Base-by-base conservation (phyloP, 768 basidiomycete genomes). In the Tylopilus felleus region DNA sequence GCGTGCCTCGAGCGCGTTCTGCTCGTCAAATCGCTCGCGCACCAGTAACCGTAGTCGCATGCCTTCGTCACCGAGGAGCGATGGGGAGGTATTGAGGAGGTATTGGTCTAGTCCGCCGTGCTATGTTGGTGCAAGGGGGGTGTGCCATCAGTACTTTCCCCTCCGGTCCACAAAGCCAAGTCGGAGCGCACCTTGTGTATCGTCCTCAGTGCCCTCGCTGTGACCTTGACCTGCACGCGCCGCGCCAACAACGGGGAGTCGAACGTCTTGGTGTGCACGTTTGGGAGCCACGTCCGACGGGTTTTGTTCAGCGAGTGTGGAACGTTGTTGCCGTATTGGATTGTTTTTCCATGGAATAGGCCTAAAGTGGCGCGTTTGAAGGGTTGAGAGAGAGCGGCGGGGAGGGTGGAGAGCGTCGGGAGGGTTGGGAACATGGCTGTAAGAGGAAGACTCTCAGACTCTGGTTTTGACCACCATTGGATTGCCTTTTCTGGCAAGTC, bases 231-330 rank as follows among this genome's bases (percentile, higher is more conserved):
- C 47, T 76, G 75, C 5, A 95, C 64, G 41, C 73, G 73, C 47
- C 77, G 69, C 28, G 78, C 81, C 33, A 93, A 70, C 8, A 81
- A 71, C 14, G 88, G 85, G 13, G 88, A 92, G 58, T 74, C 79
- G 42, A 93, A 61, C 2, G 84, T 80, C 70, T 93, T 93, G 47
- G 75, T 74, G 60, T 93, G 91, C 22, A 93, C 79, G 71, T 95
- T 95, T 33, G 93, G 93, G 12, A 92, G 75, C 93, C 93, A 95
- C 41, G 86, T 80, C 38, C 93, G 78, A 47, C 88, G 85, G 23
- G 93, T 93, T 75, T 93, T 94, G 68, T 87, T 81, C 67, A 86
- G 86, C 22, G 92, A 93, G 70, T 91, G 87, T 0, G 93, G 91
- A 45, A 94, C 90, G 65, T 86, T 93, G 77, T 94, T 93, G 23